These are phyloP conservation scores for Lyophyllum shimeji DNA, from an alignment of 768 basidiomycete genomes.

Conservation along the genomic window DNA sequence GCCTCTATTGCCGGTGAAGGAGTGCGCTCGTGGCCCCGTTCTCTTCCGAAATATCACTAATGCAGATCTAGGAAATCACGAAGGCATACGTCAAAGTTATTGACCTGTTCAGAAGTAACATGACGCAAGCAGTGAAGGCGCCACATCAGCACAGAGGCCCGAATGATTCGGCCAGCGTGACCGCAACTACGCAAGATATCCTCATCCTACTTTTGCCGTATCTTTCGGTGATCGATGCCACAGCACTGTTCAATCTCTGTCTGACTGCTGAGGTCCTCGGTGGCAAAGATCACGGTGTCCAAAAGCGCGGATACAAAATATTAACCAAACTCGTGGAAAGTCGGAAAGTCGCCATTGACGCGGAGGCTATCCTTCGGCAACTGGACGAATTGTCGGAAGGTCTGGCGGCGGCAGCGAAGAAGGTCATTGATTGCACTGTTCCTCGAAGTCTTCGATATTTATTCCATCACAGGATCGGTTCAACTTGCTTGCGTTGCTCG, in stretches of 20 bases:
- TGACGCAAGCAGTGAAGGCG: slow-evolving; percentile 39
- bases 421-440: slow-evolving; percentile 40
- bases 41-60: not conserved
- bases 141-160: slow-evolving; percentile 26
- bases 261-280: slow-evolving; percentile 68
- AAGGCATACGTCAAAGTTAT: slow-evolving; percentile 81
- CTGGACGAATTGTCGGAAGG: slow-evolving; percentile 66
- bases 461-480: slow-evolving; percentile 69
- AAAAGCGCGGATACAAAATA: slow-evolving; percentile 94
- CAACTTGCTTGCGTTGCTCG: slow-evolving; percentile 65
- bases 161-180: slow-evolving; percentile 44
- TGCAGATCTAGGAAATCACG: slow-evolving; percentile 57
- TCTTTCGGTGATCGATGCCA: slow-evolving; percentile 60
- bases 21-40: slow-evolving; percentile 35
- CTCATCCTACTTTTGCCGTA: slow-evolving; percentile 80
- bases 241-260: slow-evolving; percentile 66
- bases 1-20: slow-evolving; percentile 71
- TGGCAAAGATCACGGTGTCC: slow-evolving; percentile 81
- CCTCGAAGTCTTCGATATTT: slow-evolving; percentile 3
- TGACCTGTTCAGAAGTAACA: slow-evolving; percentile 64
- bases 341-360: slow-evolving; percentile 53
- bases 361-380: slow-evolving; percentile 58
- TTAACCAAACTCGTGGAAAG: slow-evolving; percentile 72
- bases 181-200: slow-evolving; percentile 78
- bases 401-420: slow-evolving; percentile 83